Evolutionary conservation across 225 moss, liverwort and hornwort genomes (phyloP).

Genomic region (Bryum argenteum): DNA sequence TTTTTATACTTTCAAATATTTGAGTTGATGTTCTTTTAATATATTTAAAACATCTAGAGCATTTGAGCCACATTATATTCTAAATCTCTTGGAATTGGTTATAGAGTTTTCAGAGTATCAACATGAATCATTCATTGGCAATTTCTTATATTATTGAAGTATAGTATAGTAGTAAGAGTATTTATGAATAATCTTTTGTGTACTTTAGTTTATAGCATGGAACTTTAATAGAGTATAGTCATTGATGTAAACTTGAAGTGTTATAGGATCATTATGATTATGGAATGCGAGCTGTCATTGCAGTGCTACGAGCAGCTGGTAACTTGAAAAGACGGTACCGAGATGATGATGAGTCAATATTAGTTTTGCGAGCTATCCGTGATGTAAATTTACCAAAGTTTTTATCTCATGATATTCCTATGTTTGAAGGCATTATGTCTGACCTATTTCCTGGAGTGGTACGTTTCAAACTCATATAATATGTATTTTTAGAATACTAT

Average conservation of each 20-base stretch:
- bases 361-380: constrained; percentile 72
- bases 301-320: constrained; percentile 77
- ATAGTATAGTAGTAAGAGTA: too few relatives aligned
- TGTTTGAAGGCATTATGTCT: constrained; percentile 89
- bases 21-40: too few relatives aligned
- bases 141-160: background rate
- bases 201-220: too few relatives aligned
- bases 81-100: too few relatives aligned
- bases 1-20: too few relatives aligned
- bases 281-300: constrained; percentile 88
- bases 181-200: background rate
- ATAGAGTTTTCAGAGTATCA: too few relatives aligned
- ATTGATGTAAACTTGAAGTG: too few relatives aligned
- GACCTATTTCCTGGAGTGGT: constrained; percentile 95
- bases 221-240: too few relatives aligned
- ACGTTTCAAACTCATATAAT: constrained; percentile 9
- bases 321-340: constrained; percentile 73
- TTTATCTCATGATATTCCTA: constrained; percentile 76
- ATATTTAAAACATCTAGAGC: too few relatives aligned
- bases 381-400: constrained; percentile 89
- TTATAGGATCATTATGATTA: constrained; percentile 84
- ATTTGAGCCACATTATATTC: too few relatives aligned
- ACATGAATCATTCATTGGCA: background rate
- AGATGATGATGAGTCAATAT: constrained; percentile 73
- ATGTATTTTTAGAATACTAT: background rate